These are phyloP conservation scores for Acacia crassicarpa DNA, from an alignment of 306 rosid genomes.

Conservation along the genomic window DNA sequence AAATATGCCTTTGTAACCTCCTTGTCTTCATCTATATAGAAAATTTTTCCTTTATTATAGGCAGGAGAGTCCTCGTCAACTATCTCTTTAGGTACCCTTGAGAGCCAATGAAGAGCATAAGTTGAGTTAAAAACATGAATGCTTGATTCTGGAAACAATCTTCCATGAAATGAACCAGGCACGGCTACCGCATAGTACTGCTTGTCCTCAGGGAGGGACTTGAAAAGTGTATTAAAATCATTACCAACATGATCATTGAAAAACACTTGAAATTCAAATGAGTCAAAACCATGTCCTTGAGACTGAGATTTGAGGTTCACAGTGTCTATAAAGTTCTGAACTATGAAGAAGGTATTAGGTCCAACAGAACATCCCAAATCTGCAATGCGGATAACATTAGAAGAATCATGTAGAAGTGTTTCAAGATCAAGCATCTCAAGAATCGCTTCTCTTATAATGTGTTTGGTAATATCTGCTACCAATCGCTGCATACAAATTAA, in stretches of 20 bases:
- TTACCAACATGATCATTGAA: background rate
- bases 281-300: background rate
- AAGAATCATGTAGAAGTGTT: background rate
- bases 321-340: background rate
- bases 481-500: too few species aligned
- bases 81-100: background rate
- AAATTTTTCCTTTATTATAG: slow-evolving; percentile 5
- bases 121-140: slow-evolving; percentile 2
- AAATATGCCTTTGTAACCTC: background rate
- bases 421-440: background rate
- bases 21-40: background rate
- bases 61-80: background rate
- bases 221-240: background rate
- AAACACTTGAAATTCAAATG: background rate
- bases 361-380: background rate
- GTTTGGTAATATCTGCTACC: too few species aligned
- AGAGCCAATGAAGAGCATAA: slow-evolving; percentile 16
- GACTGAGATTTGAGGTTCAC: background rate
- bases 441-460: too few species aligned
- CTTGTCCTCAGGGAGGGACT: background rate
- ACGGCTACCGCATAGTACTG: background rate
- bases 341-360: background rate
- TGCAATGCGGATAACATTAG: background rate
- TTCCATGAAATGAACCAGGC: background rate
- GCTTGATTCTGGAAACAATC: slow-evolving; percentile 9